Base-by-base conservation (phyloP, 2,329 filamentous ascomycete species). In the Aspergillus tamarii region DNA sequence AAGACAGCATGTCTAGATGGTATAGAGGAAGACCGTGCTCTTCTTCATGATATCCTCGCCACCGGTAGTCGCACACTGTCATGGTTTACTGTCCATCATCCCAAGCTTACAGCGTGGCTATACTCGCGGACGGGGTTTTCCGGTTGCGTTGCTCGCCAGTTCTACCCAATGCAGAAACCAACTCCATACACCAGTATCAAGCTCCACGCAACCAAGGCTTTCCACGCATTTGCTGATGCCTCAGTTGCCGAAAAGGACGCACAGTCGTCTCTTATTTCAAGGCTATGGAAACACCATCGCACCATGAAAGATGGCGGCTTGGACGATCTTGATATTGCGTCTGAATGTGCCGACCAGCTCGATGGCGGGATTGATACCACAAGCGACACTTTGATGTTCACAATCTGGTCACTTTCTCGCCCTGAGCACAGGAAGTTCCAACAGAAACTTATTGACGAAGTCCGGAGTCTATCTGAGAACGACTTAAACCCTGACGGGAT, bases 361-460 rank as follows among this genome's bases (percentile, higher is more conserved):
- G 74, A 84, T 0, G 84, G 84, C 0, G 84, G 84, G 0, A 84
- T 85, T 11, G 82, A 86, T 62, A 86, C 84, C 0, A 85, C 83
- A 0, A 82, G 82, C 28, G 83, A 86, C 57, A 83, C 83, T 0
- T 64, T 84, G 1, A 84, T 84, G 79, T 85, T 84, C 63, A 70
- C 81, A 0, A 73, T 86, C 16, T 85, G 82, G 81, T 73, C 80
- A 0, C 75, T 87, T 0, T 86, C 84, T 0, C 74, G 77, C 1
- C 80, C 80, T 0, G 74, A 79, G 36, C 77, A 84, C 57, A 59
- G 67, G 6, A 60, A 65, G 9, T 81, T 79, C n/a, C 84, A 87
- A 68, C 66, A 80, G 1, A 78, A 74, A 10, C 71, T 87, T 2
- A 72, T 77, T 10, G 68, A 75, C 3, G 84, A 87, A 67, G 76